Conservation (phyloP, 768 basidiomycete genomes). For the Clitopilus hobsonii region DNA sequence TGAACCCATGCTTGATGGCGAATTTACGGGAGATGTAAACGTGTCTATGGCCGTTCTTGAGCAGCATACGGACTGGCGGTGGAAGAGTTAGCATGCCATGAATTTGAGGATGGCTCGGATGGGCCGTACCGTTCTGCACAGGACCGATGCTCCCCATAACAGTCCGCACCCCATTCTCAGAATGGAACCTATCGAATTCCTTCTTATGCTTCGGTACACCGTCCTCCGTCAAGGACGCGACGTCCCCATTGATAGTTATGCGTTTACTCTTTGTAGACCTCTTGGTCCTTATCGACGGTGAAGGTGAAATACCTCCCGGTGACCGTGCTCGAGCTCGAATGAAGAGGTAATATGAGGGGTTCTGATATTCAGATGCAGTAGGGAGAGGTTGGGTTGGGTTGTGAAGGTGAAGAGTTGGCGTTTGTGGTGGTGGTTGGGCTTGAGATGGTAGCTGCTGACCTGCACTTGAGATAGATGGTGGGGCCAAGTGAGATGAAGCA, state of each 20-base stretch:
- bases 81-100: background rate
- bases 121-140: conserved; percentile 69
- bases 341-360: conserved; percentile 70
- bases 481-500: background rate
- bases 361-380: conserved; percentile 56
- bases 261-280: conserved; percentile 35
- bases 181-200: conserved; percentile 82
- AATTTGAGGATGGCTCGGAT: background rate
- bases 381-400: conserved; percentile 60
- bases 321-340: conserved; percentile 31
- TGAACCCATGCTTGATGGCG: conserved; percentile 82
- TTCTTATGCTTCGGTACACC: conserved; percentile 62
- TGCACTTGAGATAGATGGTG: background rate
- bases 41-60: conserved; percentile 87
- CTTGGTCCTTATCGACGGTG: conserved; percentile 31
- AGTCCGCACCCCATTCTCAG: conserved; percentile 89
- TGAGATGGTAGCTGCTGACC: conserved; percentile 17
- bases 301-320: conserved; percentile 12
- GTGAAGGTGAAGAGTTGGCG: conserved; percentile 60
- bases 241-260: conserved; percentile 21
- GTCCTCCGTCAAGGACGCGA: conserved; percentile 24
- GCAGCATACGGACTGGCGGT: conserved; percentile 78
- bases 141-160: conserved; percentile 89
- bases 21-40: conserved; percentile 97
- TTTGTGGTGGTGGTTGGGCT: conserved; percentile 28